These are phyloP conservation scores for Abelmoschus esculentus DNA, from an alignment of 345 rosid genomes.

Conservation along the genomic window DNA sequence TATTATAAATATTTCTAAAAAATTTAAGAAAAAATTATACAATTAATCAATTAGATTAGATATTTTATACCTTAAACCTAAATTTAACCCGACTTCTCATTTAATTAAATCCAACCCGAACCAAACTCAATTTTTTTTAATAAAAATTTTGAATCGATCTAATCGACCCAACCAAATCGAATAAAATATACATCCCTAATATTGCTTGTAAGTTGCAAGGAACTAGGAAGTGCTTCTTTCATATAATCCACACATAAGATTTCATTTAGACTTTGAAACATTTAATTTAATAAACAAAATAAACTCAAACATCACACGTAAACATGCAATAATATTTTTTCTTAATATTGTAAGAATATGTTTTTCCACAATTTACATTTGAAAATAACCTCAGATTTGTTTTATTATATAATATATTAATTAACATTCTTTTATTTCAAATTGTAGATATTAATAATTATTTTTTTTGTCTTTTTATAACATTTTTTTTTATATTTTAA, in stretches of 20 bases:
- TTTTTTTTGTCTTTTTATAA: neutral
- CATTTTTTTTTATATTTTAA: neutral
- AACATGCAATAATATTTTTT: neutral
- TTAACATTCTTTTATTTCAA: conserved; percentile 7
- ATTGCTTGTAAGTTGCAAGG: neutral
- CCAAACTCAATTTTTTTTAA: too few relatives aligned
- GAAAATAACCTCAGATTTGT: neutral
- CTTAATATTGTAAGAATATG: neutral
- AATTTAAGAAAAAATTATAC: too few relatives aligned
- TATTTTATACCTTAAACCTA: too few relatives aligned
- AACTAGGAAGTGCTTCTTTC: neutral
- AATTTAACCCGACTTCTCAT: too few relatives aligned
- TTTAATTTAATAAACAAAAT: neutral
- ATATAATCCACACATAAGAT: neutral
- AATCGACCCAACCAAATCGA: too few relatives aligned
- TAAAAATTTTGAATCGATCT: too few relatives aligned
- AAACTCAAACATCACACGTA: neutral
- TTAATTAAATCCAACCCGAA: too few relatives aligned
- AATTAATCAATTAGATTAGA: too few relatives aligned
- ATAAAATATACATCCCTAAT: too few relatives aligned
- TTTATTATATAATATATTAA: neutral
- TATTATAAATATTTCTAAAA: too few relatives aligned
- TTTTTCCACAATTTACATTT: neutral
- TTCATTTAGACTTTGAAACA: neutral
- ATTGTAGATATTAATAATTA: neutral